Evolutionary conservation across 2,329 filamentous ascomycete species (phyloP).

Genomic region (Ophiocordyceps unilateralis): DNA sequence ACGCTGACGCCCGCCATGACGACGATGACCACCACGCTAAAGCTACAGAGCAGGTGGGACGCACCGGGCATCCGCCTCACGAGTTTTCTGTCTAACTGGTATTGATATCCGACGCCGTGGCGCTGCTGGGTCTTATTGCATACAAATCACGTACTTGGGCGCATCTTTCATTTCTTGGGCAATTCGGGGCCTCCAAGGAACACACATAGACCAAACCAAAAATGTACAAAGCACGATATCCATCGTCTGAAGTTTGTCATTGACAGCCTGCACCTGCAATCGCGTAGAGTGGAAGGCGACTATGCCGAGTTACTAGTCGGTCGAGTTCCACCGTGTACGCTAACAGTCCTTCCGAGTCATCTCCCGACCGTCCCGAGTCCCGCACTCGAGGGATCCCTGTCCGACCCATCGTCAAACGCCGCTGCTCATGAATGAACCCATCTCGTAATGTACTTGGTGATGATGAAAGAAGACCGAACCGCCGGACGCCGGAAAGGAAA

Average conservation of each 20-base stretch:
- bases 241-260: not conserved
- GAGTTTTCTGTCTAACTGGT: too few relatives aligned
- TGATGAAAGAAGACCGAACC: not conserved
- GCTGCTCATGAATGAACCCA: not conserved
- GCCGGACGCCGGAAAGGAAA: not conserved
- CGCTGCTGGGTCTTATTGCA: too few relatives aligned
- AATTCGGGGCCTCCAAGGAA: not conserved
- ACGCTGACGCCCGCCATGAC: constrained; percentile 9
- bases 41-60: too few relatives aligned
- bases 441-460: not conserved
- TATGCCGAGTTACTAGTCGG: too few relatives aligned
- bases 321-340: too few relatives aligned
- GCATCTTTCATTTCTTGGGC: too few relatives aligned
- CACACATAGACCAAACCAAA: not conserved
- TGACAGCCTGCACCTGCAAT: not conserved
- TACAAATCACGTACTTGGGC: too few relatives aligned
- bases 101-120: too few relatives aligned
- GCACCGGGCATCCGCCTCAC: too few relatives aligned
- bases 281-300: too few relatives aligned
- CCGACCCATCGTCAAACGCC: not conserved
- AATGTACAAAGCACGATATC: not conserved
- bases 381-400: not conserved
- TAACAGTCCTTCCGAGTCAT: not conserved
- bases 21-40: not conserved
- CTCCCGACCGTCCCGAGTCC: not conserved